Evolutionary conservation across 164 flowering plant species (phyloP), one percentile per base, ranked within the genome.

Genomic region (Chimonanthus salicifolius): DNA sequence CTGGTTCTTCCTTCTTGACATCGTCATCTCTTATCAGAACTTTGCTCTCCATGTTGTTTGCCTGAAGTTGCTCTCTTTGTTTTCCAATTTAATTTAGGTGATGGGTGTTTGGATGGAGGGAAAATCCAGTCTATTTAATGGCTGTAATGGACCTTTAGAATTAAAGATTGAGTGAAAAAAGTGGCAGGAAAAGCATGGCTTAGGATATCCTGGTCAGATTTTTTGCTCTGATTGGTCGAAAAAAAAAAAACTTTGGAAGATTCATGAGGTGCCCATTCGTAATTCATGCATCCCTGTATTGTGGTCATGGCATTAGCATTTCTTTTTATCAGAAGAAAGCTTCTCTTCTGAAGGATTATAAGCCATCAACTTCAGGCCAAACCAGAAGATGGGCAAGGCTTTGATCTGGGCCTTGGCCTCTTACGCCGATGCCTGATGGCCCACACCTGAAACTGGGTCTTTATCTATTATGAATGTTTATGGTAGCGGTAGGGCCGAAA

Each of bases 1-100:
- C 46, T 69, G 80, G 80, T 68, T 77, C 80, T 71, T 82, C 79
- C 74, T 80, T 85, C 18, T 13, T 75, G 45, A 83, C 33, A 73
- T 83, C 84, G 64, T 79, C 69, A 68, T 67, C 71, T 70, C 75
- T 74, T 47, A 83, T 54, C 60, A 63, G 33, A 49, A 76, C 16
- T 69, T 67, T 60, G 54, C 10, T 6, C 71, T 80, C 83, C 82
- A 83, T 77, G n/a, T 60, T 45, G 51, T 5, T 16, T 46, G 11
- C 58, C 47, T 18, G 2, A 47, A 33, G 47, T 43, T n/a, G 3
- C 7, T 63, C 66, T 63, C 13, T 21, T 33, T 63, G 21, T 63
- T 63, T 63, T 8, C 7, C 5, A 63, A 16, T 8, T 16, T 18
- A 16, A 8, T 6, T 6, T 63, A 63, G 44, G 66, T 63, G 43